Percentiles rank a stretch among this genome's conserved stretches.
Evolutionary conservation across 163 green algal species (phyloP).

Genomic region (Chlorella variabilis): DNA sequence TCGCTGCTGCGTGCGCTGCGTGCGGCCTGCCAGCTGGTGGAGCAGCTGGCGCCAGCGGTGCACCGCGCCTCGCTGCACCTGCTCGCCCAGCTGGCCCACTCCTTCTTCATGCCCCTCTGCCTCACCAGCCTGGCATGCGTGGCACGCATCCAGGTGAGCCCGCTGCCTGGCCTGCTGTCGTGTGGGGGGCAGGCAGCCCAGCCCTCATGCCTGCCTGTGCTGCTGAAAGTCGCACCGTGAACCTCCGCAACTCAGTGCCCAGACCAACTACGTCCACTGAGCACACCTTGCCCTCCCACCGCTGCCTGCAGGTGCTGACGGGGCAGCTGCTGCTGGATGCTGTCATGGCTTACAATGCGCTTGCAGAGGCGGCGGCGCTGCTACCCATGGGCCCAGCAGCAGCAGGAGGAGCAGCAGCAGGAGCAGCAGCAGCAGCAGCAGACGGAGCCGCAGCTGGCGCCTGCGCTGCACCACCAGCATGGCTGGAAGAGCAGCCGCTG

Average conservation of each 20-base stretch:
- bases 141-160: slow-evolving; percentile 46
- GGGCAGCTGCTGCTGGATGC: slow-evolving; percentile 54
- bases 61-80: slow-evolving; percentile 44
- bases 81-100: slow-evolving; percentile 58
- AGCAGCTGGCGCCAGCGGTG: slow-evolving; percentile 25
- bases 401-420: background rate
- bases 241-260: too few species aligned
- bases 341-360: slow-evolving; percentile 55
- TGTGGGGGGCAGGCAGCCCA: too few species aligned
- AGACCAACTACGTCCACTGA: too few species aligned
- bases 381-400: background rate
- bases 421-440: background rate
- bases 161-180: too few species aligned
- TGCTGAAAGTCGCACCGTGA: too few species aligned
- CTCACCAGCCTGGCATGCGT: slow-evolving; percentile 47
- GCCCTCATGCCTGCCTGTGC: too few species aligned
- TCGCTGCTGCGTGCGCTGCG: slow-evolving; percentile 41
- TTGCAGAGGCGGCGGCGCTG: slow-evolving; percentile 23
- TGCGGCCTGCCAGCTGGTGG: slow-evolving; percentile 34
- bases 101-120: slow-evolving; percentile 68
- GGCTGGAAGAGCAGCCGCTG: background rate
- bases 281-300: background rate
- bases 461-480: background rate
- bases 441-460: background rate
- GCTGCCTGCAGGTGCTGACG: slow-evolving; percentile 52